Base-by-base conservation (phyloP, 2,329 filamentous ascomycete species). In the Fusarium tupiense region DNA sequence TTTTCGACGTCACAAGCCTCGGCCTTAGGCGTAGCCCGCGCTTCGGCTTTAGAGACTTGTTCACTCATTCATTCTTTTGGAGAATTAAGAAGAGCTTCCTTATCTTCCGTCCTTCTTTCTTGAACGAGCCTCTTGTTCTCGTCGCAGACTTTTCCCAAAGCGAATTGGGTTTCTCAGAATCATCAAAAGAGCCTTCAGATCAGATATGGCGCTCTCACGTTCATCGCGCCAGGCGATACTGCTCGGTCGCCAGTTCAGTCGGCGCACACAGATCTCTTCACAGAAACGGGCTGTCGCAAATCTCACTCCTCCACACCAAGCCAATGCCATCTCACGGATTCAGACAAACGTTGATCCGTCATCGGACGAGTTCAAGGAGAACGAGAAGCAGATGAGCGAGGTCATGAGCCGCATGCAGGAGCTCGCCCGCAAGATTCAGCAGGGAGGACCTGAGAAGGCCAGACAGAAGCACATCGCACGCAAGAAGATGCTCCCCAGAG, bases 401-500 rank as follows among this genome's bases (percentile, higher is more conserved):
- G 89, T 95, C 62, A 91, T 94, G 80, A 85, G 86, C 63, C 88
- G 88, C 26, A 88, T 98, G 78, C 88, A 91, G 68, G 86, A 87
- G 61, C 87, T 98, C 67, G 94, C 96, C 67, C 84, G 86, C 53
- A 90, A 88, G 75, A 92, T 94, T 64, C 90, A 94, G 58, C 88
- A 89, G 73, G 96, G 96, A 61, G 96, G 96, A 1, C 85, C 94
- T 3, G 88, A 91, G 66, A 96, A 96, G 82, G 94, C 96, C 8
- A 88, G 93, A 67, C 91, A 96, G 73, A 98, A 98, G 85, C 96
- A 98, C 81, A 84, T 97, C 29, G 90, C 92, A 40, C 88, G 95
- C 77, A 94, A 94, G 73, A 98, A 98, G 88, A 98, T 98, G 95
- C 88, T 99, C 64, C 94, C 95, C 6, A 87, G 96, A 74, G 96